Percentiles rank a stretch among this genome's conserved stretches.
phyloP scores from a whole-genome alignment of 768 basidiomycete species.

The Mrakia blollopis region DNA sequence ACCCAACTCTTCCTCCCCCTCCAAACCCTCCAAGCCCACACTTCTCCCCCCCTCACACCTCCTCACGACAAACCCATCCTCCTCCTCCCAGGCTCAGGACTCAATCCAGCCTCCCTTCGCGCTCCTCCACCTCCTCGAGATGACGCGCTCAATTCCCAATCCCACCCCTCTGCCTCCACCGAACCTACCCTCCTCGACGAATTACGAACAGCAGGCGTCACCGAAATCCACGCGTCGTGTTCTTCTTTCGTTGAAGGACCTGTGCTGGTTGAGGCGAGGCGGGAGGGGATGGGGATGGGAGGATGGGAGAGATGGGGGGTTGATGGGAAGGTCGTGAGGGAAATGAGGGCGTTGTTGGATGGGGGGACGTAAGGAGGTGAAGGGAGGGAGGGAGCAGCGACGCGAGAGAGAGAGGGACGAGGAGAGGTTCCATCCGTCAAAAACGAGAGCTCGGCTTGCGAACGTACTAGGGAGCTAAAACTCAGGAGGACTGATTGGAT shows the following conservation, averaged over 20 bases:
- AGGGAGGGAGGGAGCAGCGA: no score
- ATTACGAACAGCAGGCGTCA: conserved; percentile 56
- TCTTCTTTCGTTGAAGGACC: conserved; percentile 58
- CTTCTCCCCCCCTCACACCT: no score
- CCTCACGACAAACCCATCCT: conserved; percentile 24
- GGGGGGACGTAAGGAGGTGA: no score
- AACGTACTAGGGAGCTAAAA: no score
- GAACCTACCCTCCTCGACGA: conserved; percentile 47
- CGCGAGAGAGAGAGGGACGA: not conserved
- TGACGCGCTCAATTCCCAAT: no score
- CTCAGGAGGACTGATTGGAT: no score
- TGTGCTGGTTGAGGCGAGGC: conserved; percentile 50
- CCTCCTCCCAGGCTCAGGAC: conserved; percentile 72
- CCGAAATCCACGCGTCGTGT: conserved; percentile 70
- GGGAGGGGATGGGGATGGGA: conserved; percentile 62
- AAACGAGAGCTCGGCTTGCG: no score
- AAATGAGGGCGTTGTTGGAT: not conserved
- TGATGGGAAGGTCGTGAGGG: not conserved
- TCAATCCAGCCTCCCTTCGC: conserved; percentile 57
- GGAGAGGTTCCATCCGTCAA: not conserved
- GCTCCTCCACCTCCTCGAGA: no score
- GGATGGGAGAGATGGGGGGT: conserved; percentile 69
- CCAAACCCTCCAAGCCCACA: no score
- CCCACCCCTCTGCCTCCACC: not conserved
- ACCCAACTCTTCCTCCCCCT: not conserved